Evolutionary conservation across 306 rosid genomes (phyloP), one percentile per base, ranked within the genome.

Genomic region (Calophaca sinica): DNA sequence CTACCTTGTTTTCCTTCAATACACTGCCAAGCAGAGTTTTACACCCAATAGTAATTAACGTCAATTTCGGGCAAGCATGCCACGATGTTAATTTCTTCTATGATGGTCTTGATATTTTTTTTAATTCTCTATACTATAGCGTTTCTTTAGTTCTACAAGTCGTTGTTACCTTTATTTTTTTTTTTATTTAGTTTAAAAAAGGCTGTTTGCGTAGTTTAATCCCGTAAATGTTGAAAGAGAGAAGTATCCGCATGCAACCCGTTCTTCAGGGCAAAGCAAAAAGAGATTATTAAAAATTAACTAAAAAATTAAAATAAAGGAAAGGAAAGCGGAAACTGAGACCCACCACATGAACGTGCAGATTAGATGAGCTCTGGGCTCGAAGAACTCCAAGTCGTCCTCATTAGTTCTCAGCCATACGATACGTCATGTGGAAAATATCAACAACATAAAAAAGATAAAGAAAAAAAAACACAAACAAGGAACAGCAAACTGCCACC

Each of bases 311-410:
- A 2, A 46, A 5, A 29, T 15, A 52, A 53, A 72, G 33, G 38
- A 32, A 12, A 28, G 51, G 9, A 80, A 80, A 55, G 58, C 33
- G 8, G 55, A 42, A 62, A 53, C 53, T 72, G 81, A 76, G 86
- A 74, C 84, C 88, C 88, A 84, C 85, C 80, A 72, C 42, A 58
- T 35, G 88, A 84, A 91, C 80, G 79, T 79, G 86, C 67, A 76
- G 71, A 33, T 33, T 1, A 33, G 36, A 87, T 73, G 72, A 85
- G 91, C 91, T 78, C 91, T 74, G 61, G 91, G 90, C 89, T 87
- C 91, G 84, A 88, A 88, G 84, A 77, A 72, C 73, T 42, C 79
- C 62, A 68, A 60, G 2, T 67, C 39, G 14, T 76, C 79, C 83
- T 81, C 72, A 71, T 58, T 7, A 81, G 71, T 76, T 70, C 58